Evolutionary conservation across 2,329 filamentous ascomycete genomes (phyloP), one percentile per base, ranked within the genome.

Genomic region (Anisogramma anomala): DNA sequence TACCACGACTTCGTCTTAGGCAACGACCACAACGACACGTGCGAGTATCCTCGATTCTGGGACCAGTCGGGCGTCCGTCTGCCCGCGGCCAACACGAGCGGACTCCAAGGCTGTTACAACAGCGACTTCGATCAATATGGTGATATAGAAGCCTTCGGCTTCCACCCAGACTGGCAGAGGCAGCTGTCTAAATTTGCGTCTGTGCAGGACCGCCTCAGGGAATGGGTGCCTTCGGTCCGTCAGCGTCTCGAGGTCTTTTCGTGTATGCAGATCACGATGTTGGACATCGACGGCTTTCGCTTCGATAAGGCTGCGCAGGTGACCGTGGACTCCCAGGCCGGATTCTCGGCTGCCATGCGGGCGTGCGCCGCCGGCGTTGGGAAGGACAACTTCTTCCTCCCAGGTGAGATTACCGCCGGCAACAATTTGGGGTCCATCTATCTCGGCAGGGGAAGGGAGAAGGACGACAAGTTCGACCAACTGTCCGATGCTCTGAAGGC

Each of bases 261-360:
- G 1, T 82, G 77, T 56, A 72, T 80, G 56, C 65, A 74, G 25
- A 77, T 82, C 42, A 58, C 64, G 17, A 72, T 69, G 48, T 62
- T 82, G n/a, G 77, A 81, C 51, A 72, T 82, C 42, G 77, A 82
- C 52, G 77, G 76, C 0, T 79, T 77, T 52, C 71, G 77, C 40
- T 77, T 78, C 56, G 77, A 82, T 58, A 82, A 82, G 55, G 77
- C 74, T 2, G 71, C 74, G 11, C 76, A 79, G 51, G 68, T 74
- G 10, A 79, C 77, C 0, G 67, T 79, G 5, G 77, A 80, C 51
- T 68, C 74, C 1, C 64, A 77, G 43, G 74, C 67, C 4, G 67
- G 72, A 33, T 79, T 74, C 53, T 74, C 73, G 18, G 59, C 64
- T 17, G 65, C 67, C 7, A 70, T 78, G 52, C 65, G 77, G 26